phyloP scores from a whole-genome alignment of 352 stramenopile species.

The Pseudoperonospora humuli region DNA sequence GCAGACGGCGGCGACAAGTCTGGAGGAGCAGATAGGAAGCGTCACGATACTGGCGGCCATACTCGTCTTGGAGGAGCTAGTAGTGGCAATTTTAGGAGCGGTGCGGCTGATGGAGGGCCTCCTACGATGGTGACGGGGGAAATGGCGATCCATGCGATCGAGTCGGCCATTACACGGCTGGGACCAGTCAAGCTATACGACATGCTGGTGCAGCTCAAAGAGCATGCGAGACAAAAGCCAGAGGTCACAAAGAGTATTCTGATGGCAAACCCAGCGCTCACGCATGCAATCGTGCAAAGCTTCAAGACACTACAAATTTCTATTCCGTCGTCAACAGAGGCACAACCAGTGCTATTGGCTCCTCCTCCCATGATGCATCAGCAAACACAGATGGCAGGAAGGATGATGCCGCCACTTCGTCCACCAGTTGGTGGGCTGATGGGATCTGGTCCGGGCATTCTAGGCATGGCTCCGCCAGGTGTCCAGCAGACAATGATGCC shows the following conservation, averaged over 20 bases:
- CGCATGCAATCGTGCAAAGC: conserved; percentile 76
- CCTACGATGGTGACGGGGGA: conserved; percentile 52
- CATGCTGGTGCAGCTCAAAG: conserved; percentile 73
- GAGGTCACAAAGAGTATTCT: conserved; percentile 75
- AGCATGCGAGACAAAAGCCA: conserved; percentile 65
- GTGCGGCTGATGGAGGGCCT: conserved; percentile 13
- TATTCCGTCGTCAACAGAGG: conserved; percentile 51
- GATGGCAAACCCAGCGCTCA: conserved; percentile 68
- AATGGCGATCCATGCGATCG: conserved; percentile 73
- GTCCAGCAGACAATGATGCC: conserved; percentile 15
- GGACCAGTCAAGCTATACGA: conserved; percentile 78
- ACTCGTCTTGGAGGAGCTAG: conserved; percentile 16
- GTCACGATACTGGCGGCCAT: conserved; percentile 19
- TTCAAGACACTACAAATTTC: conserved; percentile 81
- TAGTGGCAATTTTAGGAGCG: conserved; percentile 21
- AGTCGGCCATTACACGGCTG: conserved; percentile 55
- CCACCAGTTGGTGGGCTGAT: conserved; percentile 23
- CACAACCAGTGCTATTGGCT: conserved; percentile 44
- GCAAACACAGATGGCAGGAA: conserved; percentile 15
- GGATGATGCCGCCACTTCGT: conserved; percentile 31
- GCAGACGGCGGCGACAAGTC: conserved; percentile 64
- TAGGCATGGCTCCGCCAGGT: conserved; percentile 39
- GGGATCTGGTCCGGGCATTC: conserved; percentile 31
- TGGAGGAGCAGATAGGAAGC: conserved; percentile 22
- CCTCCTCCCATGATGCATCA: conserved; percentile 31